Evolutionary conservation across 345 rosid species (phyloP), one percentile per base, ranked within the genome.

Genomic region (Abelmoschus esculentus): DNA sequence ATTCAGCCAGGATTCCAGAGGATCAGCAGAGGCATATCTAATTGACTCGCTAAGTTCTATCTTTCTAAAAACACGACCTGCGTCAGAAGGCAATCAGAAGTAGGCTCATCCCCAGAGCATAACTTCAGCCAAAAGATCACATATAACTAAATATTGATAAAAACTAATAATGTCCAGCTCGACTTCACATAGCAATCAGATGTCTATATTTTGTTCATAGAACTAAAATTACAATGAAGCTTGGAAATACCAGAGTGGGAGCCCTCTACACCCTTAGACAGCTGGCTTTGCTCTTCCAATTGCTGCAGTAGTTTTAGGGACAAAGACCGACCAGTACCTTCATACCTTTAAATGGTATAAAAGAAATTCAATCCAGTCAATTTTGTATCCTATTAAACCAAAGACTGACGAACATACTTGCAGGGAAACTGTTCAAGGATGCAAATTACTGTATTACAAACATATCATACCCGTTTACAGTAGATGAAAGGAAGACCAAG

Each of bases 321-420:
- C 77, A 95, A 85, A 64, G 99, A 95, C 71, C 99, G 89, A 9
- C 98, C 99, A 66, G 98, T 95, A 62, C 98, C 99, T 83, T 95
- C 99, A 72, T 95, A 95, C 69, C 99, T 95, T 83, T 73, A 67
- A 58, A 53, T 32, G 13, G 67, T 19, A 70, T 67, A 57, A 59
- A 46, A 72, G 50, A 70, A 32, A 61, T 2, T 72, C 26, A 52
- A 42, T 47, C 40, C 53, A 38, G 7, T 53, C 42, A 69, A 61
- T 76, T 53, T 13, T 42, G 19, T 40, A 73, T 46, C 15, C 47
- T 63, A 31, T 53, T 15, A 13, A 62, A 74, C 36, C 42, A 36
- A 32, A 5, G 44, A 38, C 10, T 7, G 44, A n/a, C 38, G 66
- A 50, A 38, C 40, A 64, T 55, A 57, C 56, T 32, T 40, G 50